These are phyloP conservation scores for Didymella segeticola DNA, from an alignment of 2,329 filamentous ascomycete genomes.

Conservation along the genomic window DNA sequence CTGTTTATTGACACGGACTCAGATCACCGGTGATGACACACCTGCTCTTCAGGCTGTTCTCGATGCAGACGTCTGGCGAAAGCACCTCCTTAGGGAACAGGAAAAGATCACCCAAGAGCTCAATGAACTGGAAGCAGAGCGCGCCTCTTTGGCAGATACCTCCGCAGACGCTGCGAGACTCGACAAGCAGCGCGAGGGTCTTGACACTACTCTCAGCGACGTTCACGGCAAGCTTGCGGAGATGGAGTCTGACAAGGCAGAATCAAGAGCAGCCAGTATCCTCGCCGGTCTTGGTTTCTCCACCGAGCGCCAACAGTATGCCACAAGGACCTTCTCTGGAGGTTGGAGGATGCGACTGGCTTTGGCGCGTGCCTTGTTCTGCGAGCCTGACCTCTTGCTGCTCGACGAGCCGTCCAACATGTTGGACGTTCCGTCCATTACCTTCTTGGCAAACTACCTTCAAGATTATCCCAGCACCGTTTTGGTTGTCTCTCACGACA, in stretches of 20 bases:
- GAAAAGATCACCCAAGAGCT: conserved; percentile 82
- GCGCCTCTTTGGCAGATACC: conserved; percentile 84
- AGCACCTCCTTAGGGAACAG: conserved; percentile 90
- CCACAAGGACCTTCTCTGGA: conserved; percentile 98
- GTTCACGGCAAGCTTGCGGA: conserved; percentile 91
- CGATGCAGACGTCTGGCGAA: conserved; percentile 98
- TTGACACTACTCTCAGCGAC: conserved; percentile 89
- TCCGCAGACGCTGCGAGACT: conserved; percentile 85
- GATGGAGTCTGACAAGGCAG: conserved; percentile 99
- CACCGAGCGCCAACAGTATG: conserved; percentile 84
- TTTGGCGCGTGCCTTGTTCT: conserved; percentile 93
- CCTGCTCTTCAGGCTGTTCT: conserved; percentile 92
- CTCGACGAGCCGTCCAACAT: conserved; percentile 99
- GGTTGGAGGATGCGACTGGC: conserved; percentile 99
- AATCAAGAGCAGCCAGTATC: conserved; percentile 93
- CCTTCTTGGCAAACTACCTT: conserved; percentile 95
- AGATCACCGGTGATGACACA: conserved; percentile 95
- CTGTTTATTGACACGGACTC: conserved; percentile 14
- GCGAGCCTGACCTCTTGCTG: conserved; percentile 92
- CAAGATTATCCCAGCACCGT: conserved; percentile 94
- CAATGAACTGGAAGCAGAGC: conserved; percentile 76
- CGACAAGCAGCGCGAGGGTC: conserved; percentile 85
- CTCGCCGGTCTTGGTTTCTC: conserved; percentile 97
- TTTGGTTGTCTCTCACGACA: conserved; percentile 96
- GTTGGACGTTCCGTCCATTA: conserved; percentile 99